A percentile compares a stretch with the other conserved stretches of the same genome.
Conservation (phyloP, 768 basidiomycete genomes). For the Termitomyces sp. region DNA sequence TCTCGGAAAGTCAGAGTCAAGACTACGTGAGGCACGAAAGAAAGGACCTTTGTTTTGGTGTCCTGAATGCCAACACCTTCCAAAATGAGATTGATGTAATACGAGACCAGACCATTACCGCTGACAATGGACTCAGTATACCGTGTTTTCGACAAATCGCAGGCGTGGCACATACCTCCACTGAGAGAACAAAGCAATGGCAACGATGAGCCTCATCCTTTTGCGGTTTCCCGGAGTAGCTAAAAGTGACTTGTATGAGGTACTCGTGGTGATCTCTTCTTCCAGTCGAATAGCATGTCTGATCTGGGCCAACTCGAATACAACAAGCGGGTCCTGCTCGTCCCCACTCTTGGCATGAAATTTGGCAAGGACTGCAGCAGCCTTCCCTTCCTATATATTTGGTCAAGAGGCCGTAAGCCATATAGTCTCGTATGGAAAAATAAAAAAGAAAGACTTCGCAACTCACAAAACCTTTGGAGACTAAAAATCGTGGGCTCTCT, state of each 20-base stretch:
- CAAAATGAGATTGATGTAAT: constrained; percentile 69
- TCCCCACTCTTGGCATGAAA: constrained; percentile 67
- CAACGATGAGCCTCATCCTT: constrained; percentile 65
- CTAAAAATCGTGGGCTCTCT: constrained; percentile 65
- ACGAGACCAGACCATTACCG: constrained; percentile 68
- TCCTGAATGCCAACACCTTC: constrained; percentile 58
- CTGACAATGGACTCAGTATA: constrained; percentile 23
- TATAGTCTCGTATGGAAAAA: background rate
- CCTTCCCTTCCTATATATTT: constrained; percentile 44
- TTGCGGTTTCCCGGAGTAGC: constrained; percentile 63
- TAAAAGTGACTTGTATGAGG: constrained; percentile 52
- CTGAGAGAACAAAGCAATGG: constrained; percentile 68
- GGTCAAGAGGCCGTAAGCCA: background rate
- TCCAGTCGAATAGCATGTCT: constrained; percentile 64
- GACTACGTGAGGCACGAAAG: background rate
- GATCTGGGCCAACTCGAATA: constrained; percentile 63
- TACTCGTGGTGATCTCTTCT: constrained; percentile 44
- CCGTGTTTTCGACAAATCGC: background rate
- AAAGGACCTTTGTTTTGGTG: constrained; percentile 40
- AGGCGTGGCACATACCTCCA: constrained; percentile 52
- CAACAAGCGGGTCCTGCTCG: constrained; percentile 55
- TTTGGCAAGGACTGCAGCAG: constrained; percentile 57
- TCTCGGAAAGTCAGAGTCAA: background rate
- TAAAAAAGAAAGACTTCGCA: background rate
- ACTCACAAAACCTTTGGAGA: constrained; percentile 55